These are phyloP conservation scores for barrel medic (Medicago truncatula) DNA, from an alignment of 306 rosid genomes.

Conservation along the genomic window MtrunA17r5.0-ANR NC_053043.1:42076501-42077000, in stretches of 20 bases:
- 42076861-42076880: constrained; percentile 60
- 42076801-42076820: constrained; percentile 64
- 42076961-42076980: constrained; percentile 74
- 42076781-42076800: constrained; percentile 82
- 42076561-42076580: constrained; percentile 6
- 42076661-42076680: not conserved
- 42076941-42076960: constrained; percentile 58
- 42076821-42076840: constrained; percentile 53
- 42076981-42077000: constrained; percentile 63
- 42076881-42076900: constrained; percentile 59
- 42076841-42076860: constrained; percentile 88
- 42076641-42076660: constrained; percentile 26
- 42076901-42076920: constrained; percentile 52
- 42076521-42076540: constrained; percentile 21
- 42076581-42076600: constrained; percentile 7
- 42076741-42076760: constrained; percentile 79
- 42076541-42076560: constrained; percentile 14
- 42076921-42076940: constrained; percentile 54
- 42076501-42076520: not conserved
- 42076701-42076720: constrained; percentile 15
- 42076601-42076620: constrained; percentile 8
- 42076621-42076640: constrained; percentile 12
- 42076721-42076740: constrained; percentile 53
- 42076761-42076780: constrained; percentile 76
- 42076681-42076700: not conserved